These are phyloP conservation scores for Porodaedalea pini DNA, from an alignment of 1,284 basidiomycete species.

Conservation along the genomic window DNA sequence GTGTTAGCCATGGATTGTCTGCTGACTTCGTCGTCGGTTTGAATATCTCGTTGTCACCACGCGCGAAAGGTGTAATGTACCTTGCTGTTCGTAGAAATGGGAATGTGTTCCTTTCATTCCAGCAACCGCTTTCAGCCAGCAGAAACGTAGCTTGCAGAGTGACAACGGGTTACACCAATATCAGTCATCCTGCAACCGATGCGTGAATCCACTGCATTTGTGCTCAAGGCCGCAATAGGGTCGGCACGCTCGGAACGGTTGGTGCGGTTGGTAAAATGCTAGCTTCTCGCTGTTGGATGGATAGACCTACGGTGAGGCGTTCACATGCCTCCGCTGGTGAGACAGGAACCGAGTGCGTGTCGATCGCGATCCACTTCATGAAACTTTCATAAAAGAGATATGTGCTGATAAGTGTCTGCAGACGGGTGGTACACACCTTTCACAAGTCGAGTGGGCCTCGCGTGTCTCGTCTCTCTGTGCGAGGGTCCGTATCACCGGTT, in stretches of 20 bases:
- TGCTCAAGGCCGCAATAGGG: too few species aligned
- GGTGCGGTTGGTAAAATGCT: too few species aligned
- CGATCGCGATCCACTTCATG: neutral
- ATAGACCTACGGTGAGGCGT: neutral
- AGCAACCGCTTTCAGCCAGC: neutral
- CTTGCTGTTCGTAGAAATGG: neutral
- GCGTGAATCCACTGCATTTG: too few species aligned
- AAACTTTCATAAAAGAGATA: too few species aligned
- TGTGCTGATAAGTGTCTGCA: too few species aligned
- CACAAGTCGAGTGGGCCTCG: too few species aligned
- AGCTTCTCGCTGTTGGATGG: too few species aligned
- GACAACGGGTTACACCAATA: too few species aligned
- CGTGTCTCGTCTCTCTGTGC: neutral
- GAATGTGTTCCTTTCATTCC: neutral
- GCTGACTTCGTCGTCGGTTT: neutral
- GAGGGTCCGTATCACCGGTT: neutral
- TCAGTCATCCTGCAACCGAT: too few species aligned
- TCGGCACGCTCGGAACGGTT: too few species aligned
- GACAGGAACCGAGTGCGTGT: neutral
- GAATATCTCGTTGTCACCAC: neutral
- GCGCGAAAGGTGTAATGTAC: neutral
- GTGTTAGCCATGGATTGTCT: too few species aligned
- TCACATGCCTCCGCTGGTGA: neutral
- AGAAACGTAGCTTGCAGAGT: neutral
- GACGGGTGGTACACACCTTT: too few species aligned